phyloP scores from a whole-genome alignment of 805 yeast species.

The Candida silvicultrix region DNA sequence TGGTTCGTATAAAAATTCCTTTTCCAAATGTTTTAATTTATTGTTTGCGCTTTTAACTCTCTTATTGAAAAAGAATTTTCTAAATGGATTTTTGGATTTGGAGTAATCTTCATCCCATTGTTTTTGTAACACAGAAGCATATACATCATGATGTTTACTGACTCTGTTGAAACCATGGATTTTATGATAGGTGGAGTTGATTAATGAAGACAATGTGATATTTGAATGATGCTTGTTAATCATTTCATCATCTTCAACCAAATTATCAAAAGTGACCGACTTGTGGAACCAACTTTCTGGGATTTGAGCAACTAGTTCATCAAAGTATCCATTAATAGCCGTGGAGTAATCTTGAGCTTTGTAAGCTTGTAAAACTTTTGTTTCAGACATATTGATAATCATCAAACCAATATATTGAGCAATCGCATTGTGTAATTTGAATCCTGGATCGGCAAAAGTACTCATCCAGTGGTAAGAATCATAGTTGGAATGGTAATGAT shows the following conservation, averaged over 20 bases:
- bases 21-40: slow-evolving; percentile 35
- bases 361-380: slow-evolving; percentile 37
- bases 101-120: slow-evolving; percentile 23
- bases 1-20: slow-evolving; percentile 35
- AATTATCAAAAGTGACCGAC: slow-evolving; percentile 8
- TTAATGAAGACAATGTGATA: slow-evolving; percentile 20
- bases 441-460: slow-evolving; percentile 54
- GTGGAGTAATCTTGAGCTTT: slow-evolving; percentile 30
- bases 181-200: slow-evolving; percentile 23
- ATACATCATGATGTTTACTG: slow-evolving; percentile 22
- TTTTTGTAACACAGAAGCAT: slow-evolving; percentile 13
- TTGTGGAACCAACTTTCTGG: slow-evolving; percentile 33
- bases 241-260: slow-evolving; percentile 5
- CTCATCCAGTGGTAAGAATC: slow-evolving; percentile 72
- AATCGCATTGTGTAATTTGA: slow-evolving; percentile 49
- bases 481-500: slow-evolving; percentile 72
- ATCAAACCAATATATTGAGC: slow-evolving; percentile 48
- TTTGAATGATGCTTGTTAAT: slow-evolving; percentile 4
- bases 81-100: slow-evolving; percentile 26
- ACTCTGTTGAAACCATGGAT: slow-evolving; percentile 19
- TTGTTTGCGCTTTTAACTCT: slow-evolving; percentile 26
- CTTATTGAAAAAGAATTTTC: slow-evolving; percentile 20
- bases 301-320: slow-evolving; percentile 27
- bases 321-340: slow-evolving; percentile 31
- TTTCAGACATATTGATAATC: slow-evolving; percentile 41